These are phyloP conservation scores for Suhomyces taliae DNA, from an alignment of 1,139 yeast species.

Conservation along the genomic window DNA sequence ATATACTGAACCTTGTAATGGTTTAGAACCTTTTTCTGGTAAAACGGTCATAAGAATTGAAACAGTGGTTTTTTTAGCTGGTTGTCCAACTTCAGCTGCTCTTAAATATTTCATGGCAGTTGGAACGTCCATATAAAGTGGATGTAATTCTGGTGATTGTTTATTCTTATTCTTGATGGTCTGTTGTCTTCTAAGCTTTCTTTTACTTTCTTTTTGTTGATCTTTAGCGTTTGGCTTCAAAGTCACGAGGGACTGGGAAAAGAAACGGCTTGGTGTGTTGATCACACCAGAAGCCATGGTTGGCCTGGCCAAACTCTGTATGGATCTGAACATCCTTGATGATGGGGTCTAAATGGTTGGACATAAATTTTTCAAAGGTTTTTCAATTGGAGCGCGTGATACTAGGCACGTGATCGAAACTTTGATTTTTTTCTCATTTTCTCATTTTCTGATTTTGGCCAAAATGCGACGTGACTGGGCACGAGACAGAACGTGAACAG, in stretches of 20 bases:
- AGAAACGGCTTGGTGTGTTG: constrained; percentile 9
- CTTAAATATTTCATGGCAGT: constrained; percentile 75
- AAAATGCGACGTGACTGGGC: no score
- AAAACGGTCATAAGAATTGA: constrained; percentile 66
- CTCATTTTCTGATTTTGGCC: no score
- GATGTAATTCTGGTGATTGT: constrained; percentile 50
- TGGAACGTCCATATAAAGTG: constrained; percentile 71
- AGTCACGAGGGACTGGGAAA: constrained; percentile 8
- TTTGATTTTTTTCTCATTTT: neutral
- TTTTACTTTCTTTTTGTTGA: constrained; percentile 19
- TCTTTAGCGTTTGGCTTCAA: constrained; percentile 12
- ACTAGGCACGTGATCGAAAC: neutral
- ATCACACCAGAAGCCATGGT: constrained; percentile 3
- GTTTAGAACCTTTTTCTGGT: constrained; percentile 77
- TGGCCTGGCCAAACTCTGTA: constrained; percentile 7
- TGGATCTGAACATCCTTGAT: constrained; percentile 1
- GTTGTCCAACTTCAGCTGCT: constrained; percentile 88
- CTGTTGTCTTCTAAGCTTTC: constrained; percentile 33
- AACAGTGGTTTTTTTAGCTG: constrained; percentile 65
- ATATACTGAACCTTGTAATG: constrained; percentile 68
- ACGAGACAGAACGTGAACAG: no score
- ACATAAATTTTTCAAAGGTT: constrained; percentile 1
- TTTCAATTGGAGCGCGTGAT: constrained; percentile 1
- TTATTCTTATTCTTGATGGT: constrained; percentile 39
- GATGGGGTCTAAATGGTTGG: neutral